Percentiles rank a stretch among this genome's conserved stretches.
phyloP scores from a whole-genome alignment of 192 early-diverging fungal species.

The Umbelopsis ramanniana region DNA sequence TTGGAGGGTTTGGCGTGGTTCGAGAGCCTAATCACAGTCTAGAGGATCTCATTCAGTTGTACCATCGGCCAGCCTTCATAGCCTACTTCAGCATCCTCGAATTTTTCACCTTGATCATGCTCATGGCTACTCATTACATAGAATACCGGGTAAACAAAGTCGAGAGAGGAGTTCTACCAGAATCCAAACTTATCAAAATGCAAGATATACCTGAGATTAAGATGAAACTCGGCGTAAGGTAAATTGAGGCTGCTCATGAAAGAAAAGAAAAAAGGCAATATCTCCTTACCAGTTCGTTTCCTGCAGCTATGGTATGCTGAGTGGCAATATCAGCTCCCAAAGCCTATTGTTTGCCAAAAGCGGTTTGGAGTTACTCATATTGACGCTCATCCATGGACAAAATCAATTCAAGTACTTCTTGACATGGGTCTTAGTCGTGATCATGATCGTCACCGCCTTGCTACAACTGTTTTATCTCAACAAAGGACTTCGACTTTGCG shows the following conservation, averaged over 20 bases:
- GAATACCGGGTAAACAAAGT: slow-evolving; percentile 38
- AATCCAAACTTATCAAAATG: slow-evolving; percentile 5
- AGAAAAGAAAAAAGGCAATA: background rate
- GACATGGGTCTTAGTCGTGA: slow-evolving; percentile 67
- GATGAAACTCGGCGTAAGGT: slow-evolving; percentile 36
- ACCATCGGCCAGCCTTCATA: slow-evolving; percentile 69
- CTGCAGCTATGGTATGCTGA: slow-evolving; percentile 62
- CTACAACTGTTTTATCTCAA: slow-evolving; percentile 77
- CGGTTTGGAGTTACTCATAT: slow-evolving; percentile 71
- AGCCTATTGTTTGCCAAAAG: slow-evolving; percentile 78
- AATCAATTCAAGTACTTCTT: slow-evolving; percentile 75
- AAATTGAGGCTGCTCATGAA: background rate
- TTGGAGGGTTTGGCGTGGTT: slow-evolving; percentile 76
- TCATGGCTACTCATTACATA: slow-evolving; percentile 51
- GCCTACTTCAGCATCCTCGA: slow-evolving; percentile 64
- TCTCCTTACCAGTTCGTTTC: background rate
- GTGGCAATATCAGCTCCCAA: slow-evolving; percentile 75
- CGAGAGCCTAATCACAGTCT: slow-evolving; percentile 74
- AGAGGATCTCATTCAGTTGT: slow-evolving; percentile 66
- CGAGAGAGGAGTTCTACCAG: background rate
- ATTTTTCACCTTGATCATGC: slow-evolving; percentile 49
- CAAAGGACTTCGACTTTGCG: slow-evolving; percentile 71
- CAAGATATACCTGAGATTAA: slow-evolving; percentile 26
- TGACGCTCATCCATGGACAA: slow-evolving; percentile 55
- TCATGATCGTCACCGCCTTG: slow-evolving; percentile 56